Base-by-base conservation (phyloP, 805 yeast species). In the Kazachstania psychrophila region DNA sequence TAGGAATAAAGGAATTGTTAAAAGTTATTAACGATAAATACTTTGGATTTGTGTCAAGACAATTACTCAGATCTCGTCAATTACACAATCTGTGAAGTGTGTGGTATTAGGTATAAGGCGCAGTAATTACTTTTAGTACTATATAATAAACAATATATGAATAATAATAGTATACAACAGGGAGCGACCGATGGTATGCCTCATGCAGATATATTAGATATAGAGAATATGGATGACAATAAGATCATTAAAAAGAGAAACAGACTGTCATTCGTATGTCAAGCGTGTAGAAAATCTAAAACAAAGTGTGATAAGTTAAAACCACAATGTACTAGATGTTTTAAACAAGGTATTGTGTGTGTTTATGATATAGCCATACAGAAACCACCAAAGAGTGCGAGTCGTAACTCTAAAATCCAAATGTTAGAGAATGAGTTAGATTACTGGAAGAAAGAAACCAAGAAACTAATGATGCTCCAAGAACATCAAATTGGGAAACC, bases 301-400 rank as follows among this genome's bases (percentile, higher is more conserved):
- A 54, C 61, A 1, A 58, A 52, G 36, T 60, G 64, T 38, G 62
- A 60, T 39, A 49, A 53, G 28, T 49, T 47, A 26, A 58, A 56
- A 38, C 60, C 61, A 13, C 28, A 42, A 13, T 60, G 64, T 39
- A 33, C 48, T 6, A 40, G 62, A 19, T 60, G 64, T 41, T 37
- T 42, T 10, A 48, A 49, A 32, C 47, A 51, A 23, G 50, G 47
- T 15, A 30, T 55, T 13, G 22, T 38, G 5, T 60, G 64, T 41
- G 31, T 55, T 4, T 60, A 60, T 39, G 64, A 60, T 33, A 49
- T 56, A 2, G 55, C 49, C 12, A 44, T 40, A 12, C 63, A 60
- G 40, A 30, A 38, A 12, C 51, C 55, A 11, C 64, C 64, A 5
- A 56, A 48, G 37, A 49, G 49, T 32, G 54, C 58, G 8, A 51